These are phyloP conservation scores for Geotrichum phurueaensis DNA, from an alignment of 1,139 yeast species.

Conservation along the genomic window DNA sequence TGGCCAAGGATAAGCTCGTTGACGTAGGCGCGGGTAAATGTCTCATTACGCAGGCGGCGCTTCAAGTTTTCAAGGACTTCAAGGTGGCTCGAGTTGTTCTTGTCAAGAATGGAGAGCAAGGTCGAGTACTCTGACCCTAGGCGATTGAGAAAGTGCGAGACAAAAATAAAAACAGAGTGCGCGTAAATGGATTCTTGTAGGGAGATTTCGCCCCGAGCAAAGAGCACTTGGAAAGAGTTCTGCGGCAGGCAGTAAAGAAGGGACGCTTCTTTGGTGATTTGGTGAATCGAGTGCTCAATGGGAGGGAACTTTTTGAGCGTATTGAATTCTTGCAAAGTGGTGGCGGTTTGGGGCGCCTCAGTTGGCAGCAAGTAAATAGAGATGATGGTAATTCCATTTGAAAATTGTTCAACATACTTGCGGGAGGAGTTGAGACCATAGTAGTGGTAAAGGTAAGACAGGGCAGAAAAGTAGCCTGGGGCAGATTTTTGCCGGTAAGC, in stretches of 20 bases:
- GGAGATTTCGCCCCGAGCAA: slow-evolving; percentile 72
- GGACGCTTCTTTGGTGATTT: slow-evolving; percentile 91
- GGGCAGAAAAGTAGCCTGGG: slow-evolving; percentile 81
- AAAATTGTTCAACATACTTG: slow-evolving; percentile 89
- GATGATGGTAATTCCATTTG: slow-evolving; percentile 80
- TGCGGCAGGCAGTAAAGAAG: slow-evolving; percentile 87
- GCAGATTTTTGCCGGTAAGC: slow-evolving; percentile 84
- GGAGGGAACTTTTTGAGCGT: slow-evolving; percentile 40
- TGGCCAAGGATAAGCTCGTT: slow-evolving; percentile 68
- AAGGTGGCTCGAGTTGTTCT: slow-evolving; percentile 51
- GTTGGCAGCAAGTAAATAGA: slow-evolving; percentile 76
- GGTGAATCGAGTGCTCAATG: slow-evolving; percentile 72
- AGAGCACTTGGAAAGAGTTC: slow-evolving; percentile 69
- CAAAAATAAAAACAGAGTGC: slow-evolving; percentile 88
- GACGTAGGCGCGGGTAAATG: slow-evolving; percentile 83
- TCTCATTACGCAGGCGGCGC: slow-evolving; percentile 86
- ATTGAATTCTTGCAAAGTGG: slow-evolving; percentile 33
- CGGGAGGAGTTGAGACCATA: slow-evolving; percentile 81
- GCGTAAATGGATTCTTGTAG: slow-evolving; percentile 93
- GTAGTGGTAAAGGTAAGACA: slow-evolving; percentile 81
- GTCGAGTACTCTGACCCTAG: slow-evolving; percentile 85
- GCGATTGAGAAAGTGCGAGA: slow-evolving; percentile 88
- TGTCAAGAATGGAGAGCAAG: slow-evolving; percentile 57
- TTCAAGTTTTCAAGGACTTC: slow-evolving; percentile 78
- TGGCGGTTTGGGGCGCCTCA: slow-evolving; percentile 34